Evolutionary conservation across 345 rosid genomes (phyloP).

Genomic region (Jatropha curcas): DNA sequence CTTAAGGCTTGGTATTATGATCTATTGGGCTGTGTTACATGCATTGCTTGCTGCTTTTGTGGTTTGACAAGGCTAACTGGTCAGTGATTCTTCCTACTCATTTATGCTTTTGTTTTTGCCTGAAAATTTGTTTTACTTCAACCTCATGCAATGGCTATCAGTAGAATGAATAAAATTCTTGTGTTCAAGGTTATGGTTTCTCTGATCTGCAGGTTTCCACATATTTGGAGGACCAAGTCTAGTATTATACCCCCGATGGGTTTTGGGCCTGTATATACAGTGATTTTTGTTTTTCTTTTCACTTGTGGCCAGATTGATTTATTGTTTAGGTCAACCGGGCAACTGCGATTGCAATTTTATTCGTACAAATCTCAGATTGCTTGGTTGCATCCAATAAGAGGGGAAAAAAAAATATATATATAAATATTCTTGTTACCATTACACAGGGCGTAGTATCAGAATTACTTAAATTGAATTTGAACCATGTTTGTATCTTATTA

Average conservation of each 20-base stretch:
- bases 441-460: slow-evolving; percentile 16
- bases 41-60: slow-evolving; percentile 65
- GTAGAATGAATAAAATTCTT: neutral
- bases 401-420: too few relatives aligned
- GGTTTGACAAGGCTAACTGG: slow-evolving; percentile 52
- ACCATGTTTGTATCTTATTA: slow-evolving; percentile 20
- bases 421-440: slow-evolving; percentile 6
- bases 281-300: neutral
- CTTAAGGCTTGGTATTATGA: slow-evolving; percentile 76
- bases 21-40: slow-evolving; percentile 91
- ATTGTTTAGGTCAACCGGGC: slow-evolving; percentile 45
- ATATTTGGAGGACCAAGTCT: slow-evolving; percentile 7
- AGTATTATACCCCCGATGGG: neutral
- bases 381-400: slow-evolving; percentile 37
- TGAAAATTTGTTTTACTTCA: too few relatives aligned
- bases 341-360: slow-evolving; percentile 38
- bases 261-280: neutral
- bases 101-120: neutral
- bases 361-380: slow-evolving; percentile 40
- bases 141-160: too few relatives aligned
- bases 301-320: slow-evolving; percentile 24
- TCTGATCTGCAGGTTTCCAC: slow-evolving; percentile 28
- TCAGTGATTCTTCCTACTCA: slow-evolving; percentile 27
- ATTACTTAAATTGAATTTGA: slow-evolving; percentile 16
- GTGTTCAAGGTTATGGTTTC: neutral